Conservation (phyloP, 768 basidiomycete genomes). For the Rhizopogon vulgaris region DNA sequence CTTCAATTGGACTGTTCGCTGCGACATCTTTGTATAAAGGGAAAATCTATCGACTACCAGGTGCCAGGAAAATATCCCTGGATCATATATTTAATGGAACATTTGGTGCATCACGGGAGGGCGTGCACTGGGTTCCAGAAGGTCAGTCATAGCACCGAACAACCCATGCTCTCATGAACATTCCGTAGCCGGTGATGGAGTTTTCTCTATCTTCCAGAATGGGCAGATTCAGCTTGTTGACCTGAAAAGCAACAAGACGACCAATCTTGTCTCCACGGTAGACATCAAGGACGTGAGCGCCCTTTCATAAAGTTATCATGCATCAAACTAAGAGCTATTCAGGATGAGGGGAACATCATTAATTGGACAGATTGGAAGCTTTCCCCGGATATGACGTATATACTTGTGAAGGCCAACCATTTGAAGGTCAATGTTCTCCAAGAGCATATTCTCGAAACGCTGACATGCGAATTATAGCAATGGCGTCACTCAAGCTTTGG, state of each 20-base stretch:
- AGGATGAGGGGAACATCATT: slow-evolving; percentile 54
- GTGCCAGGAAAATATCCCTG: slow-evolving; percentile 67
- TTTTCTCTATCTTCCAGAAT: slow-evolving; percentile 62
- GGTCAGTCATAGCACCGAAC: slow-evolving; percentile 40
- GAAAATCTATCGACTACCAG: slow-evolving; percentile 42
- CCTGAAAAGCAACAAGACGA: slow-evolving; percentile 67
- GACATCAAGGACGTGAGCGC: slow-evolving; percentile 62
- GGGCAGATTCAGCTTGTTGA: slow-evolving; percentile 76
- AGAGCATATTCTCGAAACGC: slow-evolving; percentile 2
- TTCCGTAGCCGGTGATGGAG: slow-evolving; percentile 82
- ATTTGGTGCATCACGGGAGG: slow-evolving; percentile 43
- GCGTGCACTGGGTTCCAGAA: slow-evolving; percentile 85
- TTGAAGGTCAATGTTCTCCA: slow-evolving; percentile 47
- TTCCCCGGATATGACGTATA: slow-evolving; percentile 86
- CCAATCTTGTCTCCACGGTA: slow-evolving; percentile 45
- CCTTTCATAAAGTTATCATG: not conserved
- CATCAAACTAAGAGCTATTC: slow-evolving; percentile 3
- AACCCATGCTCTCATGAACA: slow-evolving; percentile 4
- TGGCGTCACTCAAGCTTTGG: slow-evolving; percentile 91
- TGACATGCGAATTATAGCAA: slow-evolving; percentile 46
- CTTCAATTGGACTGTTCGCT: slow-evolving; percentile 70
- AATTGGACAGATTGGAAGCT: slow-evolving; percentile 64
- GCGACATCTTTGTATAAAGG: slow-evolving; percentile 63
- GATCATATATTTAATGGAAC: slow-evolving; percentile 94
- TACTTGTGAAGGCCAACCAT: slow-evolving; percentile 73